Evolutionary conservation across 306 rosid species (phyloP), one percentile per base, ranked within the genome.

Genomic region (Acacia crassicarpa): DNA sequence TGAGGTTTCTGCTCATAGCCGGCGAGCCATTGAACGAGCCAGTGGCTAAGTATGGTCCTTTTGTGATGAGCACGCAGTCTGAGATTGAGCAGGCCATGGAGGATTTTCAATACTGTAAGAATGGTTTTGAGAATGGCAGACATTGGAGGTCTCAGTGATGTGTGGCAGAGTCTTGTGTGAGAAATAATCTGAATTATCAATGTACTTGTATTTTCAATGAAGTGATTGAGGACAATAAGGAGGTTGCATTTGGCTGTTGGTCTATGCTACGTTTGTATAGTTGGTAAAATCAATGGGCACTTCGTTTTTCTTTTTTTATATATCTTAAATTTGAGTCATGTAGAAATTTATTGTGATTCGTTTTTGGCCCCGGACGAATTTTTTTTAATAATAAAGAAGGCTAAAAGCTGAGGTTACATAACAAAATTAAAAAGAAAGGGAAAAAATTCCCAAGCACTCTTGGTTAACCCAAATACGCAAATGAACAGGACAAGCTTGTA

Each of bases 41-140:
- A 6, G 88, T 91, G 65, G 91, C 83, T 72, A 89, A 86, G 67
- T 72, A 86, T 65, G 94, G 94, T 8, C 92, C 94, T 8, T 89
- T 91, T 83, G 92, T 91, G 75, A 91, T 91, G 94, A 91, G 84
- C 88, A 69, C 92, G 23, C 90, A 87, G 25, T 79, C 88, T 81
- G 92, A 91, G 67, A 87, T 91, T 61, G 80, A 89, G 12, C 76
- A 86, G 54, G 82, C 94, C 22, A 81, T 89, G 40, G 86, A 86
- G 74, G 94, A 91, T 78, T 87, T 85, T 67, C 90, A 86, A 2
- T 70, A 82, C 63, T 61, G 59, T 59, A 68, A 66, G 81, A 91
- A 91, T 74, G 94, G 94, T 5, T 91, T 91, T 84, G 94, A 91
- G 75, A 89, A 78, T 83, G 90, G 90, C 33, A 86, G 17, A n/a